phyloP scores from a whole-genome alignment of 768 basidiomycete genomes.

The Rhizopogon sp. region DNA sequence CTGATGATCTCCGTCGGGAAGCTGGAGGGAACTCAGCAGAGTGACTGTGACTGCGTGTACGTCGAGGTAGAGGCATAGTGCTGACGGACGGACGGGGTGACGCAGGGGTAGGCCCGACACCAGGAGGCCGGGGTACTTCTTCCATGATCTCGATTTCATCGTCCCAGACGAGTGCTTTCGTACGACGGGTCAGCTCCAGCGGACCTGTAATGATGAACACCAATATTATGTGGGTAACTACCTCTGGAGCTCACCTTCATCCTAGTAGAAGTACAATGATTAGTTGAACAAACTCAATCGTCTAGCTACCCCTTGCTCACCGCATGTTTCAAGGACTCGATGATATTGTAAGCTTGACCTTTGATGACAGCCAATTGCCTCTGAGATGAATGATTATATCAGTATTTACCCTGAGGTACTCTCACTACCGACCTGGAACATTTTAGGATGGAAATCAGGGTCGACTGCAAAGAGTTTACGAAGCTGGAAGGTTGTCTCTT shows the following conservation, averaged over 20 bases:
- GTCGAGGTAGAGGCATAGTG: conserved; percentile 52
- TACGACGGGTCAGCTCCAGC: conserved; percentile 80
- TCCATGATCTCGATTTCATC: conserved; percentile 76
- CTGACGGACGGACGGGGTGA: conserved; percentile 61
- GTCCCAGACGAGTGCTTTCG: conserved; percentile 79
- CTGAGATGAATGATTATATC: conserved; percentile 28
- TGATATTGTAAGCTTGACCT: conserved; percentile 88
- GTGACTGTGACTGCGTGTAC: conserved; percentile 54
- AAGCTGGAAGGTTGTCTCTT: conserved; percentile 75
- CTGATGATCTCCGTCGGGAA: conserved; percentile 56
- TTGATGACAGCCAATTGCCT: conserved; percentile 91
- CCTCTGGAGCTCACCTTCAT: conserved; percentile 54
- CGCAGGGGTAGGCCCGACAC: conserved; percentile 26
- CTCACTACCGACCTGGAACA: conserved; percentile 61
- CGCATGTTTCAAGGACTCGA: conserved; percentile 74
- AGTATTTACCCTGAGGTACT: conserved; percentile 1
- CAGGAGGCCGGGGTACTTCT: conserved; percentile 34
- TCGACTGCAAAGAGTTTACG: conserved; percentile 76
- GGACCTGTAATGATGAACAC: conserved; percentile 51
- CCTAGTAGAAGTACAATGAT: conserved; percentile 36
- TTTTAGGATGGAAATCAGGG: conserved; percentile 84
- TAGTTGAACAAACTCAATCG: conserved; percentile 3
- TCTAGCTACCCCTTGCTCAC: conserved; percentile 37
- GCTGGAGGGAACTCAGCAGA: conserved; percentile 72
- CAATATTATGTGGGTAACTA: not conserved